Percentiles rank a stretch among this genome's conserved stretches.
These are phyloP conservation scores for Pichia scutulata DNA, from an alignment of 805 yeast species.

Conservation along the genomic window DNA sequence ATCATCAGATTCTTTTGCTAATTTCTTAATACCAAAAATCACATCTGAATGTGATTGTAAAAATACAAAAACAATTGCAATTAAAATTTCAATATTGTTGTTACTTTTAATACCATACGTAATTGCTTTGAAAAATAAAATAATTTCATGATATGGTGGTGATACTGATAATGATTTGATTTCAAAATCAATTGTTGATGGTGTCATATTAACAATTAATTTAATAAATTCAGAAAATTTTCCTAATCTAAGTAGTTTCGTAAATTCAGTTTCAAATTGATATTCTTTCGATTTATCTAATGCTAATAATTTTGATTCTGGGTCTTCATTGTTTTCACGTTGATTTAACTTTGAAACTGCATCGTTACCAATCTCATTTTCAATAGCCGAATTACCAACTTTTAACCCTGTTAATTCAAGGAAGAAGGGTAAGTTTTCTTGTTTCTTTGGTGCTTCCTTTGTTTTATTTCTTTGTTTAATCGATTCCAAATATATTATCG, in stretches of 20 bases:
- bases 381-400: constrained; percentile 64
- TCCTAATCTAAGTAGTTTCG: constrained; percentile 53
- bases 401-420: constrained; percentile 54
- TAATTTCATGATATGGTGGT: constrained; percentile 62
- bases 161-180: constrained; percentile 65
- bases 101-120: constrained; percentile 49
- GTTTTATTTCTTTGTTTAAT: constrained; percentile 88
- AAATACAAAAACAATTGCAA: constrained; percentile 72
- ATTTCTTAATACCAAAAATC: constrained; percentile 28
- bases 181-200: constrained; percentile 78
- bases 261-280: constrained; percentile 68
- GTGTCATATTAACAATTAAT: constrained; percentile 54
- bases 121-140: constrained; percentile 60
- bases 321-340: constrained; percentile 14
- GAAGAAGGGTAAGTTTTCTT: constrained; percentile 77
- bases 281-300: constrained; percentile 30
- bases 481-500: constrained; percentile 72
- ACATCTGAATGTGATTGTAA: constrained; percentile 80
- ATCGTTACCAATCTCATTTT: constrained; percentile 33
- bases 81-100: constrained; percentile 64
- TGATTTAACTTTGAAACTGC: constrained; percentile 23
- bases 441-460: constrained; percentile 76
- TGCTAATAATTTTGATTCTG: constrained; percentile 23
- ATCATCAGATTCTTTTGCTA: constrained; percentile 10
- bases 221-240: constrained; percentile 46